phyloP scores from a whole-genome alignment of 2,329 filamentous ascomycete species.

The Fusarium transvaalense region DNA sequence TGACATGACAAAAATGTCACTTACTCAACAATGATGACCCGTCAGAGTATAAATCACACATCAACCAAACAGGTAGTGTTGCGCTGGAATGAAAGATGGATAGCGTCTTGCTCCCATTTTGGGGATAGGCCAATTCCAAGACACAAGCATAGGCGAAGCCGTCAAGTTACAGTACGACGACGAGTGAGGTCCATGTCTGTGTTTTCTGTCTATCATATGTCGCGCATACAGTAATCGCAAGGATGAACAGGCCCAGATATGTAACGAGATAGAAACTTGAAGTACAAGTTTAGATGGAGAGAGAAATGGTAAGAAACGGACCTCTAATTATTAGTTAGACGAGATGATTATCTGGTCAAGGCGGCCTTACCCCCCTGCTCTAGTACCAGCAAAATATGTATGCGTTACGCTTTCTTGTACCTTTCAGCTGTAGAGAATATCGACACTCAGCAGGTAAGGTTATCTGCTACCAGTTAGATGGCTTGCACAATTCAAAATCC shows the following conservation, averaged over 20 bases:
- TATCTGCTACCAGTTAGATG: too few species aligned
- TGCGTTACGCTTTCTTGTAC: background rate
- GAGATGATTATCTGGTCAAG: conserved; percentile 9
- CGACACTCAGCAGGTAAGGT: background rate
- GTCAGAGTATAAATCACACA: conserved; percentile 27
- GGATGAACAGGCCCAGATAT: background rate
- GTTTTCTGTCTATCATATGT: background rate
- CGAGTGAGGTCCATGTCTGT: background rate
- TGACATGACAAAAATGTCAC: conserved; percentile 17
- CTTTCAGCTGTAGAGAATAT: background rate
- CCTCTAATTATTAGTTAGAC: conserved; percentile 19
- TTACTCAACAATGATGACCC: conserved; percentile 18
- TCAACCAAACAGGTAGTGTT: conserved; percentile 27
- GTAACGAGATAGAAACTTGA: conserved; percentile 2
- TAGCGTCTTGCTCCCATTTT: conserved; percentile 16
- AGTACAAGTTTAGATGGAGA: conserved; percentile 6
- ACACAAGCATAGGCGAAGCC: conserved; percentile 22
- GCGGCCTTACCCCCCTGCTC: background rate
- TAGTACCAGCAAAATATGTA: background rate
- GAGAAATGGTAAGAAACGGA: conserved; percentile 24
- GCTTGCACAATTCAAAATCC: too few species aligned
- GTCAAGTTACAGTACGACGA: background rate
- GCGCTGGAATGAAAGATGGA: conserved; percentile 32
- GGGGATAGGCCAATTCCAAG: conserved; percentile 21
- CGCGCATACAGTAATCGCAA: background rate